Conservation (phyloP, 2,329 filamentous ascomycete species). For the Colletotrichum sp. region DNA sequence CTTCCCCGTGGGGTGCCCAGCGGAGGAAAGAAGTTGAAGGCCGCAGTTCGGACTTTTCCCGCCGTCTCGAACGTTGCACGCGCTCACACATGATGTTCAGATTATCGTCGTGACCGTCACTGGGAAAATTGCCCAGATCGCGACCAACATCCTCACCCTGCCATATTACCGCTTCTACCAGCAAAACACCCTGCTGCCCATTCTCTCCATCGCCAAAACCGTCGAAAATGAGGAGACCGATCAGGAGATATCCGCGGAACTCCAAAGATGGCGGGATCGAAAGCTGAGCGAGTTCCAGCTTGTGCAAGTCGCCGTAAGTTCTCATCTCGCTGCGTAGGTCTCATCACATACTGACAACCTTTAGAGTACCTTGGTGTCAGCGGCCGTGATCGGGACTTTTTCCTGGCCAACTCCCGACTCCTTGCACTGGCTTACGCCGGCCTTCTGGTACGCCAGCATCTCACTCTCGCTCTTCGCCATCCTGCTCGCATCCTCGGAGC, state of each 20-base stretch:
- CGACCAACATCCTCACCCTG: conserved; percentile 24
- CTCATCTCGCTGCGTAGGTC: background rate
- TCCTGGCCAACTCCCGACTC: conserved; percentile 25
- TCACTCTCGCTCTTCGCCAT: conserved; percentile 29
- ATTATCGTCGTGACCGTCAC: conserved; percentile 5
- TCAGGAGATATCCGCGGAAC: conserved; percentile 19
- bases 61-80: background rate
- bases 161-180: conserved; percentile 30
- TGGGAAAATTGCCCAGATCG: conserved; percentile 8
- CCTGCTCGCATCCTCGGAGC: conserved; percentile 28
- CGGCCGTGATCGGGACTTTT: conserved; percentile 30
- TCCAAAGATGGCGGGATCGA: conserved; percentile 23
- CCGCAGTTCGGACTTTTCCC: background rate
- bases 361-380: conserved; percentile 27
- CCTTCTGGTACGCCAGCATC: conserved; percentile 27
- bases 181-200: conserved; percentile 27
- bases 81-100: background rate
- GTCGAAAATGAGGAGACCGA: conserved; percentile 13
- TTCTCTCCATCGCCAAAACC: conserved; percentile 22
- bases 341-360: background rate
- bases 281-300: conserved; percentile 27
- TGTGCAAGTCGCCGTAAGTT: conserved; percentile 25
- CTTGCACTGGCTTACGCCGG: conserved; percentile 27
- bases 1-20: conserved; percentile 2
- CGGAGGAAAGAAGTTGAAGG: conserved; percentile 1